phyloP scores from a whole-genome alignment of 179 eudicot species.

The Carnegiea gigantea region DNA sequence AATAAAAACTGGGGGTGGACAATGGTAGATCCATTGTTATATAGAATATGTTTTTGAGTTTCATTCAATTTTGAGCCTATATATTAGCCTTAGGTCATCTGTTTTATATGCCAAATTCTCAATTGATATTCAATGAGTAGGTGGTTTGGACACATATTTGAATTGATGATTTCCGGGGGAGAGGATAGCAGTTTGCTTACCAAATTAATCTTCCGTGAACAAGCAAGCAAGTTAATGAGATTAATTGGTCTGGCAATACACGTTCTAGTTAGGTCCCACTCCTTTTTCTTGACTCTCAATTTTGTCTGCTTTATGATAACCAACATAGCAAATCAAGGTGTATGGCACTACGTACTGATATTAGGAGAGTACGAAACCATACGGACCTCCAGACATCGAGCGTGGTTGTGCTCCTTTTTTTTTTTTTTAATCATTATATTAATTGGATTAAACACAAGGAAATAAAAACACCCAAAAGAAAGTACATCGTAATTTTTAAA shows the following conservation, averaged over 20 bases:
- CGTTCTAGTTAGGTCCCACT: neutral
- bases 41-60: neutral
- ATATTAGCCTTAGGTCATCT: conserved; percentile 7
- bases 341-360: neutral
- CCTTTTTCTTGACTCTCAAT: neutral
- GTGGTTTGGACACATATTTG: neutral
- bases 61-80: neutral
- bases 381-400: neutral
- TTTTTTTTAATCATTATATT: too few species aligned
- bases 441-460: too few species aligned
- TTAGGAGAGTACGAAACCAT: neutral
- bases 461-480: too few species aligned
- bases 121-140: neutral
- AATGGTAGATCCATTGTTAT: neutral
- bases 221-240: neutral
- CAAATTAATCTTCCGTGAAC: conserved; percentile 1
- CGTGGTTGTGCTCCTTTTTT: neutral
- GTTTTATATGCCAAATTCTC: neutral
- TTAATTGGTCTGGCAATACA: neutral
- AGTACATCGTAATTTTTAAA: too few species aligned
- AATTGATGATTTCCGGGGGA: neutral
- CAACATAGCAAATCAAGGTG: neutral
- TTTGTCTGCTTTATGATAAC: neutral
- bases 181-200: conserved; percentile 8
- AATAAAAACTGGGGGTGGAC: neutral